Base-by-base conservation (phyloP, 1,284 basidiomycete genomes). In the Athelia sp. region DNA sequence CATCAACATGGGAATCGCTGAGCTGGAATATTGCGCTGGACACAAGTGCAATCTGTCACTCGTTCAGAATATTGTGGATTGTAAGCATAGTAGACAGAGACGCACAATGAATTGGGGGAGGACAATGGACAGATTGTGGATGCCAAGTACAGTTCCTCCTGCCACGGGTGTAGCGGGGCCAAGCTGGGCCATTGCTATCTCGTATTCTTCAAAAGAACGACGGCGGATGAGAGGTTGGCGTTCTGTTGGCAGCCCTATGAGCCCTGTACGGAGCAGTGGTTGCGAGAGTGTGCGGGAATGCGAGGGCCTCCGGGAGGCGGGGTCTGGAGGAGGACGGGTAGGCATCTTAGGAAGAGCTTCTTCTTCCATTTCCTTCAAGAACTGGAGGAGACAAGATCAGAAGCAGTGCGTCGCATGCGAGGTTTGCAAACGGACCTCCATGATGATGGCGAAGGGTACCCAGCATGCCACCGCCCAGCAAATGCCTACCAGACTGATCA, bases 381-480 rank as follows among this genome's bases (percentile, higher is more conserved):
- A 83, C 88, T 93, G 53, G n/a, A 34, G 50, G 8, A 24, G 47
- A 18, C 43, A 32, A 26, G 21, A 8, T 45, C n/a, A 45, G 22
- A 48, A 31, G 40, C 40, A 54, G 19, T 51, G 49, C 23, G 8
- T 6, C 43, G 8, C 15, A 26, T 8, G 4, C n/a, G 14, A 44
- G 6, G 23, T 10, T 6, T 22, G 11, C 9, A 4, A 19, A 60
- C 76, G 51, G 54, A 82, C 90, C 81, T 93, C 92, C 93, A 95
- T 95, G 65, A 95, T 91, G 61, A 95, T 93, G 14, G 90, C 86
- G 54, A 89, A 90, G 2, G 87, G 85, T 48, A 90, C 90, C 93
- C 93, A 97, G 70, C 91, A 93, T 14, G 93, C 91, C 19, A 97
- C 89, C 1, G 93, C 91, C 94, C 94, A 98, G 63, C 87, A 92